Evolutionary conservation across 371 early-diverging fungal species (phyloP).

Genomic region (Nematocida minor): DNA sequence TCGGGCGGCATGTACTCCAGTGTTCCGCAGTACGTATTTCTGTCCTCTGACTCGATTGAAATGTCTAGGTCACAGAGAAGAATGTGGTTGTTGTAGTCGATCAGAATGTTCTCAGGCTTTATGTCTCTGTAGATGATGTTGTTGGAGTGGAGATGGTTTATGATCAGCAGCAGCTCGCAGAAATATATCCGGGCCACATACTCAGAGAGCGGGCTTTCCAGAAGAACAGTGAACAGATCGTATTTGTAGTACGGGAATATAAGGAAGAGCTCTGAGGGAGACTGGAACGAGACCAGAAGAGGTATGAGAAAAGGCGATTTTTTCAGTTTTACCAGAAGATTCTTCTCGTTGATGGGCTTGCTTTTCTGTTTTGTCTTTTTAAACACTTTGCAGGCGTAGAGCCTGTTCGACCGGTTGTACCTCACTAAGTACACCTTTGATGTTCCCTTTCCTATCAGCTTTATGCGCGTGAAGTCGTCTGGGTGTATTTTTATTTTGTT

Average conservation of each 20-base stretch:
- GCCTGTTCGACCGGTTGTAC: conserved; percentile 69
- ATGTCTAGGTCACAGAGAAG: conserved; percentile 63
- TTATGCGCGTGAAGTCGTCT: conserved; percentile 74
- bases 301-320: conserved; percentile 39
- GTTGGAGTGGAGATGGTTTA: conserved; percentile 83
- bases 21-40: conserved; percentile 18
- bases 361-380: conserved; percentile 67
- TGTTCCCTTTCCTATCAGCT: conserved; percentile 78
- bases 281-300: conserved; percentile 40
- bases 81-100: conserved; percentile 69
- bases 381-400: conserved; percentile 88
- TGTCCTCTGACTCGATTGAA: conserved; percentile 66
- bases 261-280: conserved; percentile 67
- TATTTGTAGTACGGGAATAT: conserved; percentile 85
- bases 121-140: conserved; percentile 94
- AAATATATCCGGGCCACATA: conserved; percentile 82
- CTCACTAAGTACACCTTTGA: conserved; percentile 70
- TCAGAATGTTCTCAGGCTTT: conserved; percentile 87
- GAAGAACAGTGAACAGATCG: conserved; percentile 83
- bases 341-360: conserved; percentile 65
- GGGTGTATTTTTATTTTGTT: background rate
- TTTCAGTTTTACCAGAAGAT: conserved; percentile 24
- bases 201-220: conserved; percentile 66
- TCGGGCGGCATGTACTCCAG: conserved; percentile 79
- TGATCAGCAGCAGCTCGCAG: conserved; percentile 76